A percentile compares a stretch with the other conserved stretches of the same genome.
Evolutionary conservation across 768 basidiomycete species (phyloP).

Genomic region (Lactarius evosmus): DNA sequence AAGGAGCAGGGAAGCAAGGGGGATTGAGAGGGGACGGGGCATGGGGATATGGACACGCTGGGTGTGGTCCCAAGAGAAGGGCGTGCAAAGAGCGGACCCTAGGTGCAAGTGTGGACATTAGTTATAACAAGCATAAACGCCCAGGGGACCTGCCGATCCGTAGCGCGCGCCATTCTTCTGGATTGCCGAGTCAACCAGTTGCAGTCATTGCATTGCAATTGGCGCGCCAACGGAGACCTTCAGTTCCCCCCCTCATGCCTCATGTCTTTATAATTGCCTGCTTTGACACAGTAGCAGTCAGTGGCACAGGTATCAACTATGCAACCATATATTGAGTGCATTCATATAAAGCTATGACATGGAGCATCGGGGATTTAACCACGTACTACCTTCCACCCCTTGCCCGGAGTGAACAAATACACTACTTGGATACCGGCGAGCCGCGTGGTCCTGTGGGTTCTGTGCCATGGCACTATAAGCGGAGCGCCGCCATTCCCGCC

Average conservation of each 20-base stretch:
- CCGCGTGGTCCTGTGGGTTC: slow-evolving; percentile 1
- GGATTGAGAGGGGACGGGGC: not conserved
- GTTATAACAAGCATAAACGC: slow-evolving; percentile 17
- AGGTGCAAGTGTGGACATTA: not conserved
- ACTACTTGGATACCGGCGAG: not conserved
- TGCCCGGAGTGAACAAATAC: not conserved
- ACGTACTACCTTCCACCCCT: not conserved
- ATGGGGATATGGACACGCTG: not conserved
- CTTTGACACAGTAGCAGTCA: not conserved
- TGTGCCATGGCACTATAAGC: not conserved
- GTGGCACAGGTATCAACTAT: not conserved
- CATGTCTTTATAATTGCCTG: not conserved
- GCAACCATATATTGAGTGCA: not conserved
- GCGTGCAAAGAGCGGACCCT: not conserved
- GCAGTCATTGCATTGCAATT: slow-evolving; percentile 12
- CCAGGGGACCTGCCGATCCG: slow-evolving; percentile 17
- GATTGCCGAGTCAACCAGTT: slow-evolving; percentile 21
- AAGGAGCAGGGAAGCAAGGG: slow-evolving; percentile 1
- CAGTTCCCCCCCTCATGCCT: not conserved
- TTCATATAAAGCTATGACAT: not conserved
- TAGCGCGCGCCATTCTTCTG: not conserved
- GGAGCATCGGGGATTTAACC: not conserved
- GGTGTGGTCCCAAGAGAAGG: not conserved
- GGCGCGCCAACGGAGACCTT: not conserved
- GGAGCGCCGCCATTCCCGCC: not conserved